Percentiles rank a stretch among this genome's conserved stretches.
Evolutionary conservation across 2,329 filamentous ascomycete species (phyloP).

Genomic region (Sphaerulina musiva): DNA sequence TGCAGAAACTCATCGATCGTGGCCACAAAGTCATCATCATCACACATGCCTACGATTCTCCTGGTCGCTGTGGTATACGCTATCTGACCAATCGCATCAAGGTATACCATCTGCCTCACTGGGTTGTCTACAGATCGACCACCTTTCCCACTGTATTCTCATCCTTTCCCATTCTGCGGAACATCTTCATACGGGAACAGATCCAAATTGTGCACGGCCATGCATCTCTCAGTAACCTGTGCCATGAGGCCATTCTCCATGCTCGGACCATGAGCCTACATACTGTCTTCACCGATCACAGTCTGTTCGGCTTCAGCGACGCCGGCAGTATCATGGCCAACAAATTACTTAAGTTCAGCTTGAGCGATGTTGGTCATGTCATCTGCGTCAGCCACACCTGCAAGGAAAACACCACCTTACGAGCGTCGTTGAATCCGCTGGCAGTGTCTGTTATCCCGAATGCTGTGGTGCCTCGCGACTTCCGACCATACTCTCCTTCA

Average conservation of each 20-base stretch:
- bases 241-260: conserved; percentile 90
- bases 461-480: conserved; percentile 93
- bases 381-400: conserved; percentile 98
- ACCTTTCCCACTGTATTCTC: conserved; percentile 97
- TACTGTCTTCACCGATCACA: conserved; percentile 96
- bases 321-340: conserved; percentile 93
- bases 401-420: conserved; percentile 95
- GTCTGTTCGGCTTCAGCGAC: conserved; percentile 93
- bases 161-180: conserved; percentile 95
- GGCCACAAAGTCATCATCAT: conserved; percentile 98
- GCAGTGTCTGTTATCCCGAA: conserved; percentile 99
- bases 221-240: conserved; percentile 83
- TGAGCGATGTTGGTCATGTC: conserved; percentile 96
- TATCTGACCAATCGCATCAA: conserved; percentile 97
- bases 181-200: conserved; percentile 87
- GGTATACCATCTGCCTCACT: conserved; percentile 94
- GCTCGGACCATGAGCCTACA: conserved; percentile 91
- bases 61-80: conserved; percentile 69
- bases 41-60: conserved; percentile 80
- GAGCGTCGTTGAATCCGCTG: conserved; percentile 86
- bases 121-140: conserved; percentile 87
- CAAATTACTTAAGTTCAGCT: conserved; percentile 88
- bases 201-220: conserved; percentile 99
- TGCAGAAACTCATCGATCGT: conserved; percentile 83
- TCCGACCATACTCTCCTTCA: conserved; percentile 59